Conservation (phyloP, 2,329 filamentous ascomycete species). For the Paecilomyces sp. region DNA sequence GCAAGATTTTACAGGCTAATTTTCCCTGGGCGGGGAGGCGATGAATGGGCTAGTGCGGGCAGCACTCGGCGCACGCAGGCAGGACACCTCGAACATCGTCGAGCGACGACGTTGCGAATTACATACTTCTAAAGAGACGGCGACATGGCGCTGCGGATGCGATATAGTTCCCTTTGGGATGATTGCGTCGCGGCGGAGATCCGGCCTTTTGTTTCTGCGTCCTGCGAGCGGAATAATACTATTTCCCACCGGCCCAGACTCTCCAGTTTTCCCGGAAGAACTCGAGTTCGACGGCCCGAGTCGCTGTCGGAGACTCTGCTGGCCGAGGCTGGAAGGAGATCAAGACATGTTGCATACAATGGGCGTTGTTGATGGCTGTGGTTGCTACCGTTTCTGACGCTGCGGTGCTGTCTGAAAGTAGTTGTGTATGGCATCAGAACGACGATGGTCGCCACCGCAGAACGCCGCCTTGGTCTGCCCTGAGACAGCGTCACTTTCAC, state of each 20-base stretch:
- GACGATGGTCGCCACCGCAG: background rate
- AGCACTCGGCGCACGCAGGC: constrained; percentile 21
- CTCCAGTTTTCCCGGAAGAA: background rate
- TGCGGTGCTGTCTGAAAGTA: background rate
- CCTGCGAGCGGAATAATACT: constrained; percentile 34
- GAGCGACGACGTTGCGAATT: constrained; percentile 10
- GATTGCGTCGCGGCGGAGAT: constrained; percentile 26
- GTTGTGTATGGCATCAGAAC: background rate
- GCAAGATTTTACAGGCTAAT: constrained; percentile 32
- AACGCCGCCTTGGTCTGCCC: background rate
- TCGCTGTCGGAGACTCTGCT: background rate
- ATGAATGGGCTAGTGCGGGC: constrained; percentile 29
- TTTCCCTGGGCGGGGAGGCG: constrained; percentile 22
- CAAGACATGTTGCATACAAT: background rate
- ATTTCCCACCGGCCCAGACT: constrained; percentile 29
- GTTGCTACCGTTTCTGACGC: background rate
- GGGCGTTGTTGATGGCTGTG: background rate
- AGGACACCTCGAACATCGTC: constrained; percentile 25
- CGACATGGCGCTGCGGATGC: constrained; percentile 8
- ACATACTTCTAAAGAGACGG: background rate
- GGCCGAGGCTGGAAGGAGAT: background rate
- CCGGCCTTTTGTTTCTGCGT: constrained; percentile 37
- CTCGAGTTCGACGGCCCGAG: background rate
- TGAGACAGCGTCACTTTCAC: background rate
- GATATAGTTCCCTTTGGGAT: constrained; percentile 20